Evolutionary conservation across 1,139 yeast genomes (phyloP).

Genomic region (Yarrowia galli): DNA sequence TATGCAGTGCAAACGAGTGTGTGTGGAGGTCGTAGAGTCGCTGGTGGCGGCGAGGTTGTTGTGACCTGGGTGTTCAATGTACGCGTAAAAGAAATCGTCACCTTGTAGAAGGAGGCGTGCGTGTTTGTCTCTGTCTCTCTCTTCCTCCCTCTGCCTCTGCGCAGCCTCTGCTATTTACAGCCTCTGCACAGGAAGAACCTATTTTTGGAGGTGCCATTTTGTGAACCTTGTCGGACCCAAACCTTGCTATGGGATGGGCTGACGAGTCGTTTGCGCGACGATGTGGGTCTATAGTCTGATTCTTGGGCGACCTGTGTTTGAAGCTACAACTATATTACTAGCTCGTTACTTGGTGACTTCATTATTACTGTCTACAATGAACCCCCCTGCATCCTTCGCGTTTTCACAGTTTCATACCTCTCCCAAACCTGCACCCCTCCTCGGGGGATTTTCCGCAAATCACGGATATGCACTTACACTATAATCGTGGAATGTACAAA

Average conservation of each 20-base stretch:
- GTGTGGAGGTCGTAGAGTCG: constrained; percentile 6
- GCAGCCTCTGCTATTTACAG: constrained; percentile 36
- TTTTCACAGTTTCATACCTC: background rate
- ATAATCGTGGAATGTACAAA: constrained; percentile 18
- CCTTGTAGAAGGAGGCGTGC: constrained; percentile 27
- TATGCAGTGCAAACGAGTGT: constrained; percentile 18
- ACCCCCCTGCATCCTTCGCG: background rate
- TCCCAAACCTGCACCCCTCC: constrained; percentile 1
- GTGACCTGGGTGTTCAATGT: background rate
- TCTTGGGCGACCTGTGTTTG: background rate
- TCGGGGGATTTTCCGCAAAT: constrained; percentile 35
- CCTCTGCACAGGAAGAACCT: constrained; percentile 19
- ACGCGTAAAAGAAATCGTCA: constrained; percentile 22
- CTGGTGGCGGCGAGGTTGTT: background rate
- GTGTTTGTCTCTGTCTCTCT: constrained; percentile 19
- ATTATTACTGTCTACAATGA: no score
- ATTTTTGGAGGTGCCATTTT: constrained; percentile 21
- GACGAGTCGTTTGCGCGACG: background rate
- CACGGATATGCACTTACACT: constrained; percentile 35
- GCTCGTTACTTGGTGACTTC: no score
- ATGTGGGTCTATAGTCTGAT: background rate
- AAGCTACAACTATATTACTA: no score
- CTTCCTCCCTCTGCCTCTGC: constrained; percentile 22
- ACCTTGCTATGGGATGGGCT: constrained; percentile 20
- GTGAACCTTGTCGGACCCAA: constrained; percentile 7